These are phyloP conservation scores for Colletotrichum shisoi DNA, from an alignment of 2,329 filamentous ascomycete genomes.

Conservation along the genomic window DNA sequence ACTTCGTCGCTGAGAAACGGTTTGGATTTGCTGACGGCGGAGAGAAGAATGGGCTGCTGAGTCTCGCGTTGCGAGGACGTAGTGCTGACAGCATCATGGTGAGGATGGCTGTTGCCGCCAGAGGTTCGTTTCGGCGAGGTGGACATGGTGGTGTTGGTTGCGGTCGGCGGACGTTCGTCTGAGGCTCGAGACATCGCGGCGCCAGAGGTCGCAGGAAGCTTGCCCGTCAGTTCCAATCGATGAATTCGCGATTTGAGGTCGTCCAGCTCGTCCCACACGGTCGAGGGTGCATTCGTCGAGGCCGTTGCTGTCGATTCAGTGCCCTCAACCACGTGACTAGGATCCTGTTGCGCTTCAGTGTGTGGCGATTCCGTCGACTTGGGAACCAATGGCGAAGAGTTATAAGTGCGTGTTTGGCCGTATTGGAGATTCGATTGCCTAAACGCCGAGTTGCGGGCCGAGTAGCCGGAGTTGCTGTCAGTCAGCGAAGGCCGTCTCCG, in stretches of 20 bases:
- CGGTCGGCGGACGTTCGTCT: constrained; percentile 85
- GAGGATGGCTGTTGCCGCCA: constrained; percentile 55
- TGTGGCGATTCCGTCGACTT: constrained; percentile 52
- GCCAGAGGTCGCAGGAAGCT: constrained; percentile 81
- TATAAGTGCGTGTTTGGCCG: constrained; percentile 58
- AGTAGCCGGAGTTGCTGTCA: constrained; percentile 53
- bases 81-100: constrained; percentile 55
- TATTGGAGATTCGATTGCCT: constrained; percentile 52
- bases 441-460: constrained; percentile 55
- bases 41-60: constrained; percentile 76
- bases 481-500: constrained; percentile 58
- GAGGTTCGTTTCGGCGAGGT: constrained; percentile 82
- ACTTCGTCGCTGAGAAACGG: constrained; percentile 73
- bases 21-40: constrained; percentile 82
- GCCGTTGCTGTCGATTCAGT: constrained; percentile 85
- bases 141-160: constrained; percentile 91
- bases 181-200: constrained; percentile 78
- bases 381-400: constrained; percentile 67
- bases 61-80: constrained; percentile 62
- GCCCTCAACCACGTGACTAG: constrained; percentile 63
- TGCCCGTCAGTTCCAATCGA: constrained; percentile 87
- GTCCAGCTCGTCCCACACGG: constrained; percentile 96
- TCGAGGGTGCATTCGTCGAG: constrained; percentile 88
- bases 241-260: constrained; percentile 93
- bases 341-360: constrained; percentile 48